phyloP scores from a whole-genome alignment of 441 rosid species.

The Jatropha multifida region DNA sequence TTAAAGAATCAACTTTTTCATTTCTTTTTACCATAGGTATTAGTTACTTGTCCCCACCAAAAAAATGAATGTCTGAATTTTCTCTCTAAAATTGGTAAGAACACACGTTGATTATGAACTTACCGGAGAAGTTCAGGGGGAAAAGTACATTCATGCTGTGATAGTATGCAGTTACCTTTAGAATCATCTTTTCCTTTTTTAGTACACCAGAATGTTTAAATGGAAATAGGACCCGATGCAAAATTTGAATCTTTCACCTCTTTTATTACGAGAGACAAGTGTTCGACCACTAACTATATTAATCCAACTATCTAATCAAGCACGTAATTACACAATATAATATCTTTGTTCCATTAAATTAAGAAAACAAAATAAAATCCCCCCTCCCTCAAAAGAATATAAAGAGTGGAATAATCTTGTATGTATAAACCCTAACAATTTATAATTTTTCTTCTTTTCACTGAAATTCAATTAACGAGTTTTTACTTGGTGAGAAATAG shows the following conservation, averaged over 20 bases:
- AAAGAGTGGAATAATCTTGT: too few species aligned
- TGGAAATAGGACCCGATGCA: too few species aligned
- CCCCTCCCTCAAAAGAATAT: too few species aligned
- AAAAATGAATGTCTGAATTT: neutral
- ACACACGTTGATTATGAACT: neutral
- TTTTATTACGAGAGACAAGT: too few species aligned
- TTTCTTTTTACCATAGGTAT: conserved; percentile 8
- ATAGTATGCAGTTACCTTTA: neutral
- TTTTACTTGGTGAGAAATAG: too few species aligned
- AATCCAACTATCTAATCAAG: too few species aligned
- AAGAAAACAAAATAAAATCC: neutral
- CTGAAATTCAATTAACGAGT: neutral
- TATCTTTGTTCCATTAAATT: too few species aligned
- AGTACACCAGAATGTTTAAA: neutral
- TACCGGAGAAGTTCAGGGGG: neutral
- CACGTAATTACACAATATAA: too few species aligned
- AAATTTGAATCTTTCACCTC: too few species aligned
- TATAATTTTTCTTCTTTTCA: neutral
- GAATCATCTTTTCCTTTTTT: neutral
- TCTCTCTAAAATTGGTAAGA: neutral
- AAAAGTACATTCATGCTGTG: neutral
- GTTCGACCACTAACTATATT: too few species aligned
- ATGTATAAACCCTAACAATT: neutral
- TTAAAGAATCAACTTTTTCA: neutral
- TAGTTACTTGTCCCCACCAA: conserved; percentile 15